Conservation (phyloP, 2,329 filamentous ascomycete genomes). For the Colletotrichum eleusines region DNA sequence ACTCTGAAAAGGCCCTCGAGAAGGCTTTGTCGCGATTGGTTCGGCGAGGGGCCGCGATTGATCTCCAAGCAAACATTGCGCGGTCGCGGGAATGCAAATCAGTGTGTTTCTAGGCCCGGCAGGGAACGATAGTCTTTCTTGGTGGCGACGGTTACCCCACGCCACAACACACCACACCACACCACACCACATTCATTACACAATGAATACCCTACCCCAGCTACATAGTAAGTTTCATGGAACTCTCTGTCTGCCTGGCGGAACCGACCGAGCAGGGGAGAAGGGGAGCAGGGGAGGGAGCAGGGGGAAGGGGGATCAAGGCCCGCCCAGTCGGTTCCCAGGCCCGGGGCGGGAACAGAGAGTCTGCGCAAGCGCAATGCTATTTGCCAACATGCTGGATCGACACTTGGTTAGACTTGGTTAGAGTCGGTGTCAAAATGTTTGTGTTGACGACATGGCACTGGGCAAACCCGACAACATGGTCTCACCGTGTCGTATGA, state of each 20-base stretch:
- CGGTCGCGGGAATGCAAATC: conserved; percentile 33
- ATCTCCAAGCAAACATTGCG: conserved; percentile 36
- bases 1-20: neutral
- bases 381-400: neutral
- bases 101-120: neutral
- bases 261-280: conserved; percentile 12
- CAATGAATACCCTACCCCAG: neutral
- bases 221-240: neutral
- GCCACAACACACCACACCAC: neutral
- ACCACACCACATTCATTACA: neutral
- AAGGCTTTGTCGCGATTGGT: conserved; percentile 24
- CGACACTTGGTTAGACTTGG: too few species aligned
- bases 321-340: conserved; percentile 4
- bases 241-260: conserved; percentile 6
- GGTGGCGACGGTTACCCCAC: neutral
- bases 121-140: conserved; percentile 6
- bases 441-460: neutral
- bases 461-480: neutral
- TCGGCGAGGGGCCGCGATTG: conserved; percentile 7
- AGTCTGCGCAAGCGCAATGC: conserved; percentile 14
- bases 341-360: conserved; percentile 1
- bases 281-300: too few species aligned
- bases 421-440: conserved; percentile 8
- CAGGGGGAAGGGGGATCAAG: too few species aligned
- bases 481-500: conserved; percentile 1